These are phyloP conservation scores for Nakaseomyces nivariensis DNA, from an alignment of 1,139 yeast species.

Conservation along the genomic window DNA sequence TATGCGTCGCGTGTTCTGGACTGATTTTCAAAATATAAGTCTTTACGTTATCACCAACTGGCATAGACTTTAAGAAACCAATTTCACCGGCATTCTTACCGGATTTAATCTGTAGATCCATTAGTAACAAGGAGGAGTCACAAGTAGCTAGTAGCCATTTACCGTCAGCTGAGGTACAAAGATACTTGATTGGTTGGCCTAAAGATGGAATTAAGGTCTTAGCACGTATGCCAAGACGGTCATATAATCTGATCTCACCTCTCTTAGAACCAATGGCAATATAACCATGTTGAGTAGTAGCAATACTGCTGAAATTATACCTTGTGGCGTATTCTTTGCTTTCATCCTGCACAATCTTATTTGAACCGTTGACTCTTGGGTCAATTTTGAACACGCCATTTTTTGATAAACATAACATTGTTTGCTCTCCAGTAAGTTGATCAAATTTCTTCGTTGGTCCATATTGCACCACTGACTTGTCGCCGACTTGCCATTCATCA, in stretches of 20 bases:
- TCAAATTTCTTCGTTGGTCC: conserved; percentile 66
- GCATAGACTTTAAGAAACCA: conserved; percentile 61
- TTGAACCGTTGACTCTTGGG: conserved; percentile 52
- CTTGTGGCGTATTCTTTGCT: conserved; percentile 44
- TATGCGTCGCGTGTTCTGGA: conserved; percentile 65
- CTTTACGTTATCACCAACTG: conserved; percentile 54
- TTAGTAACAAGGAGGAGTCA: conserved; percentile 53
- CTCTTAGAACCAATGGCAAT: conserved; percentile 65
- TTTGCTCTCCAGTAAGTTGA: conserved; percentile 63
- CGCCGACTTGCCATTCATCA: conserved; percentile 64
- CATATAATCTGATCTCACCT: conserved; percentile 70
- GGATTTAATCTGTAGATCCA: conserved; percentile 53
- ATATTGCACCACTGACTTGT: conserved; percentile 43
- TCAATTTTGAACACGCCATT: conserved; percentile 65
- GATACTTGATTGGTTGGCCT: conserved; percentile 59
- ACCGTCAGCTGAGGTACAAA: conserved; percentile 73
- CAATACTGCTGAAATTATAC: conserved; percentile 49
- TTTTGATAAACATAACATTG: conserved; percentile 58
- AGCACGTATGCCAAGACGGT: conserved; percentile 62
- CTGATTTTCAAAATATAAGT: conserved; percentile 58
- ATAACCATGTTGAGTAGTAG: conserved; percentile 65
- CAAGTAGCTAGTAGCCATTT: conserved; percentile 77
- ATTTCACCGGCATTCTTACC: conserved; percentile 52
- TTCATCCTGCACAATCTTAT: conserved; percentile 48
- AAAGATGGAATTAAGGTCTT: conserved; percentile 71